Evolutionary conservation across 2,329 filamentous ascomycete genomes (phyloP).

Genomic region (Hymenoscyphus albidus): DNA sequence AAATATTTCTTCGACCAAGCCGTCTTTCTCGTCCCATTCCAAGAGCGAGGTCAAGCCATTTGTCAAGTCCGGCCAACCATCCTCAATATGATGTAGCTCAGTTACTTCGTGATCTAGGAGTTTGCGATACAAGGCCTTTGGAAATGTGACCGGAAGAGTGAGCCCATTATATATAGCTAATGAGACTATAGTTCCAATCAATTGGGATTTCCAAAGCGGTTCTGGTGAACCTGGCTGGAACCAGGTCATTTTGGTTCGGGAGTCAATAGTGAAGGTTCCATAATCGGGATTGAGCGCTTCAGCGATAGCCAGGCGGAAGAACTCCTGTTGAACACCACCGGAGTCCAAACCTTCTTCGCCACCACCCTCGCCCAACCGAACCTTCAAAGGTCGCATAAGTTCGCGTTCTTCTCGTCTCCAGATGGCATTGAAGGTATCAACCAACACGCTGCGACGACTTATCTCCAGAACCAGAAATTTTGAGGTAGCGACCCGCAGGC

Average conservation of each 20-base stretch:
- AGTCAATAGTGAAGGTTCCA: constrained; percentile 76
- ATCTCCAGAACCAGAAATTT: constrained; percentile 70
- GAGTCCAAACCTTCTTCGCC: constrained; percentile 91
- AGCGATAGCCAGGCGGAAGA: constrained; percentile 79
- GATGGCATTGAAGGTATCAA: constrained; percentile 79
- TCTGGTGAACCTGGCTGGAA: constrained; percentile 80
- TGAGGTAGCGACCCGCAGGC: constrained; percentile 62
- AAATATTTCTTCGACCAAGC: constrained; percentile 77
- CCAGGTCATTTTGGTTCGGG: constrained; percentile 76
- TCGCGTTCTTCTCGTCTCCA: constrained; percentile 83
- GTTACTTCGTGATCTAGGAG: constrained; percentile 67
- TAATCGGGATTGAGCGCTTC: constrained; percentile 75
- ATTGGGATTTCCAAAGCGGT: constrained; percentile 83
- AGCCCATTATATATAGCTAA: constrained; percentile 91
- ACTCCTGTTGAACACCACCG: constrained; percentile 94
- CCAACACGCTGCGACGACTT: constrained; percentile 61
- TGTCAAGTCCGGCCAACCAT: constrained; percentile 82
- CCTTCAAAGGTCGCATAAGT: constrained; percentile 79
- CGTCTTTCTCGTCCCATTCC: constrained; percentile 71
- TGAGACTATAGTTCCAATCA: constrained; percentile 82
- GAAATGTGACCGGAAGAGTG: constrained; percentile 86
- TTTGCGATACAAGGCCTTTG: constrained; percentile 76
- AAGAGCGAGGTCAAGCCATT: constrained; percentile 70
- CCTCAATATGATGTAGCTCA: constrained; percentile 70
- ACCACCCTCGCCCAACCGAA: constrained; percentile 75